Evolutionary conservation across 148 eudicot genomes (phyloP), one percentile per base, ranked within the genome.

Genomic region (Amaranthus cruentus): DNA sequence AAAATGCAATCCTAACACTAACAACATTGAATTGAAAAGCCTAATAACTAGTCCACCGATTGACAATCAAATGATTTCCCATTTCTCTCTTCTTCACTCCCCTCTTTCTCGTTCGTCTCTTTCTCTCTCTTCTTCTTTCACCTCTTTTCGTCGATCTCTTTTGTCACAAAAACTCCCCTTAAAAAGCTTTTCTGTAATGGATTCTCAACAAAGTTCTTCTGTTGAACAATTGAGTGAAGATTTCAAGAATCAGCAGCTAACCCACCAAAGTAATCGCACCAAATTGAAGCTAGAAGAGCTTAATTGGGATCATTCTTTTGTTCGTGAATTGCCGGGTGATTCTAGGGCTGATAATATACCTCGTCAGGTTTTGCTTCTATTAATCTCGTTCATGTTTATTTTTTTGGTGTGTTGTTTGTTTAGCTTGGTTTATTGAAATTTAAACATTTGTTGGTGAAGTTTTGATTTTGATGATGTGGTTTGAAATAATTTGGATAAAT

Each of bases 231-330:
- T 91, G 13, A 51, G 84, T 57, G 80, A 85, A 46, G 88, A 76
- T 69, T 78, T 89, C 61, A 82, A 81, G 51, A 88, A 86, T 70
- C 94, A 89, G 54, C 85, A 68, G 7, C 76, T 88, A n/a, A 70
- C 72, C 52, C 51, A 73, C 4, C 73, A 59, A 4, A 68, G 48
- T 21, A 62, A 28, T 62, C 65, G 48, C 10, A 67, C 69, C 43
- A 83, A 67, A 38, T 80, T 84, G 77, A 88, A 76, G 62, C 88
- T 92, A 12, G 91, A 92, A 58, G 86, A 88, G 46, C 81, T 92
- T 9, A 88, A 84, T 62, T 90, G 97, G 97, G 96, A 92, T 76
- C 78, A 92, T 61, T 90, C 97, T 1, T 91, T 92, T 76, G 91
- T 92, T 71, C 85, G 91, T 0, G 90, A 90, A 73, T 83, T 92